These are phyloP conservation scores for Prunella vulgaris DNA, from an alignment of 257 asterid genomes.

Conservation along the genomic window DNA sequence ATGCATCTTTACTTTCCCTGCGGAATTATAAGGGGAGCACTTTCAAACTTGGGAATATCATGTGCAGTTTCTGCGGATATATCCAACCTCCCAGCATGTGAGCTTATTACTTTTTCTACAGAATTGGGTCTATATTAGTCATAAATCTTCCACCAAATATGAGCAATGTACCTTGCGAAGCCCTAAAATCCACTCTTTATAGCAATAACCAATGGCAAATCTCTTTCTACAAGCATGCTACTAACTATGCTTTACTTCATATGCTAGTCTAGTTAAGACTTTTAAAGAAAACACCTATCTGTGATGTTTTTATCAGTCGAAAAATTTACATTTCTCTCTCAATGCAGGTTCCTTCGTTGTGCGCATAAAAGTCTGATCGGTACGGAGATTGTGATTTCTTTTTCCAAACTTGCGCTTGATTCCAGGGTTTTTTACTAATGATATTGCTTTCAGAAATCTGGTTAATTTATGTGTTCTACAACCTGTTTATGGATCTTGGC, in stretches of 20 bases:
- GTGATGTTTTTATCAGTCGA: background rate
- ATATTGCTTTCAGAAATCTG: background rate
- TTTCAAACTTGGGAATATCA: constrained; percentile 96
- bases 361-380: constrained; percentile 25
- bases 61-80: constrained; percentile 99
- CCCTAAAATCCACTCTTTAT: background rate
- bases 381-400: background rate
- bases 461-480: background rate
- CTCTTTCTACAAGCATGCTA: background rate
- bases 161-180: background rate
- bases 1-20: constrained; percentile 98
- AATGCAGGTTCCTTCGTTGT: constrained; percentile 26
- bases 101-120: constrained; percentile 31
- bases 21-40: constrained; percentile 97
- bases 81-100: constrained; percentile 92
- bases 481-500: background rate
- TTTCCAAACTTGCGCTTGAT: background rate
- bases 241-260: background rate
- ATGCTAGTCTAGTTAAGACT: background rate
- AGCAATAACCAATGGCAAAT: background rate
- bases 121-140: background rate
- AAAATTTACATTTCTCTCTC: background rate
- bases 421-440: background rate
- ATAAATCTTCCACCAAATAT: no score
- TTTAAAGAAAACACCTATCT: background rate